phyloP scores from a whole-genome alignment of 2,329 filamentous ascomycete species.

The Venturia nashicola region DNA sequence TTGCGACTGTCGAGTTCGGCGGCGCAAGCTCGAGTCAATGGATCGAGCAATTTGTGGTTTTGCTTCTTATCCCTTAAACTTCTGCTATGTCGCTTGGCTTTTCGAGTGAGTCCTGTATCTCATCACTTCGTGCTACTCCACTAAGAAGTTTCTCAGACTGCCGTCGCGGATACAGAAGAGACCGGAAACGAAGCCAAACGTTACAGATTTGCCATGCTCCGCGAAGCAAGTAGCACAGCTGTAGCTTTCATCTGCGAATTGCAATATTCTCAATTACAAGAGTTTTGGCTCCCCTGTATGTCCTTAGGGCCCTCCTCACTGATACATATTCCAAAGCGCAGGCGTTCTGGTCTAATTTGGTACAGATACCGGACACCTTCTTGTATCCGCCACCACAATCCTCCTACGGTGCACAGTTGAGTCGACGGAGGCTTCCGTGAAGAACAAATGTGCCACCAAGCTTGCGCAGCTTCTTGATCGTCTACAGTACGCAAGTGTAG shows the following conservation, averaged over 20 bases:
- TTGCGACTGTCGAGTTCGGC: constrained; percentile 19
- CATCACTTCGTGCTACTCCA: background rate
- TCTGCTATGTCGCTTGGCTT: constrained; percentile 25
- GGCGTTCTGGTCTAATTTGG: background rate
- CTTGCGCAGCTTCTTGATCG: constrained; percentile 36
- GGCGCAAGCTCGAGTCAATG: constrained; percentile 8
- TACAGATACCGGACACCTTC: constrained; percentile 37
- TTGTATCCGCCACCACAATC: constrained; percentile 42
- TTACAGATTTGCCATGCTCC: background rate
- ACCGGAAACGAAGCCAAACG: background rate
- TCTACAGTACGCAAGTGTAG: constrained; percentile 33
- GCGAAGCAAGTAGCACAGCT: background rate
- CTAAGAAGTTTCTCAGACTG: background rate
- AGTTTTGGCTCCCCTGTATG: background rate
- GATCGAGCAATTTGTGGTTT: constrained; percentile 27
- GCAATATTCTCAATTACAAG: background rate
- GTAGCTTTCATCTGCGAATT: background rate
- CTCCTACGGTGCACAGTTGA: constrained; percentile 40
- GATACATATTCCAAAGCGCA: background rate
- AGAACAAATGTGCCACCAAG: constrained; percentile 32
- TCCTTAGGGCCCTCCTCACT: background rate
- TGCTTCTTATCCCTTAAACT: constrained; percentile 28
- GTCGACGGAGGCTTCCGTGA: constrained; percentile 33
- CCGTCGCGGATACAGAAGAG: background rate
- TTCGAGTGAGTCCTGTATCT: constrained; percentile 13